A percentile compares a stretch with the other conserved stretches of the same genome.
Evolutionary conservation across 1,284 basidiomycete genomes (phyloP).

Genomic region (Pseudozyma sp.): DNA sequence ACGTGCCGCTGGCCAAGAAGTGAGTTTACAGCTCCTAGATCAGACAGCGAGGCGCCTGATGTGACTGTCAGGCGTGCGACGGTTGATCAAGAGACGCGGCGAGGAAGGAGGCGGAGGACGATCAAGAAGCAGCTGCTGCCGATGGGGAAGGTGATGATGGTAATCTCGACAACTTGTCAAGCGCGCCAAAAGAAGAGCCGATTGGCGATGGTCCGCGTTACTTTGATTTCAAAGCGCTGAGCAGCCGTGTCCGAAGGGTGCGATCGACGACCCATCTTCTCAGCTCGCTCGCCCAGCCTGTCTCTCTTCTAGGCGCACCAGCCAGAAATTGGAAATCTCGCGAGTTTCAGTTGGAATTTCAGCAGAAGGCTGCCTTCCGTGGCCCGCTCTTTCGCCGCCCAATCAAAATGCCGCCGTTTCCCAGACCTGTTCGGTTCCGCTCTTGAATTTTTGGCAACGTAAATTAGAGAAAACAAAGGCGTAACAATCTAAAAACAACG

Average conservation of each 20-base stretch:
- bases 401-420: conserved; percentile 40
- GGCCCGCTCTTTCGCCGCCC: conserved; percentile 6
- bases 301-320: conserved; percentile 21
- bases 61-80: conserved; percentile 23
- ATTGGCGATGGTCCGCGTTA: conserved; percentile 30
- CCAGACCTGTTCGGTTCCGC: conserved; percentile 24
- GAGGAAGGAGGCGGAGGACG: neutral
- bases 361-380: neutral
- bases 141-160: conserved; percentile 15
- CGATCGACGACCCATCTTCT: conserved; percentile 14
- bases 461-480: too few species aligned
- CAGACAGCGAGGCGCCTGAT: conserved; percentile 22
- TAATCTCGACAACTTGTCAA: neutral
- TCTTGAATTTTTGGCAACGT: neutral
- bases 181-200: conserved; percentile 28
- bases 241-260: conserved; percentile 16
- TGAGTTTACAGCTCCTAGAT: too few species aligned
- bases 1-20: too few species aligned
- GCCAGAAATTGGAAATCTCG: conserved; percentile 11
- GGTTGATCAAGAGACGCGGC: conserved; percentile 13
- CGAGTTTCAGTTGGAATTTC: conserved; percentile 15
- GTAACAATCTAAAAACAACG: too few species aligned
- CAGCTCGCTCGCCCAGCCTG: conserved; percentile 10
- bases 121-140: neutral
- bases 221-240: conserved; percentile 3